Base-by-base conservation (phyloP, 805 yeast species). In the Torulaspora microellipsoides region DNA sequence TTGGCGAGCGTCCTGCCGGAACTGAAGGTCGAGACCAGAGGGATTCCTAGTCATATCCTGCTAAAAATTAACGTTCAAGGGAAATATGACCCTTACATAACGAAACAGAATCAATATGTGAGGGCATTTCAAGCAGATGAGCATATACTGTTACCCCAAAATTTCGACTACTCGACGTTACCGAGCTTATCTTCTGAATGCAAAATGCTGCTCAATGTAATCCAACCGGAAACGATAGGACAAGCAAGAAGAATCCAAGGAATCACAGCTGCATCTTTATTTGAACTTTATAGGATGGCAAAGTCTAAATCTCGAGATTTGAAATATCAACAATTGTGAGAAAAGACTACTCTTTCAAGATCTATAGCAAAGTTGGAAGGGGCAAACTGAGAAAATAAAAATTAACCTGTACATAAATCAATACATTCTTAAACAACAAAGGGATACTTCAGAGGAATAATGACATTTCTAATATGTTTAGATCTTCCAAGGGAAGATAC, bases 191-290 rank as follows among this genome's bases (percentile, higher is more conserved):
- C 95, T 1, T 72, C 77, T 20, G 97, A 91, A 58, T 90, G 81
- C 25, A 77, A 84, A 44, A 71, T 69, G 13, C 66, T 85, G 9
- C 69, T 93, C 42, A 85, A 87, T 55, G 72, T 74, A 9, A 80
- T 87, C 12, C 83, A 85, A 48, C 99, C 99, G 0, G 78, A 78
- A 42, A 93, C 97, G 0, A 78, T 93, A 35, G 98, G 98, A 0
- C 98, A 93, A 61, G 98, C 98, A 0, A 75, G 95, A 60, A 73
- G 98, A 53, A 84, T 91, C 10, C 95, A 93, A 57, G 98, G 99
- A 0, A 81, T 93, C 2, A 91, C 98, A 0, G 96, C 98, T 0
- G 91, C 96, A 0, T 93, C 96, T 0, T 70, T 87, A 13, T 84
- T 88, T 50, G 95, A 86, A 58, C 70, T 90, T 36, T 85, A 81